Conservation (phyloP, 1,284 basidiomycete genomes). For the Fomitopsis palustris region DNA sequence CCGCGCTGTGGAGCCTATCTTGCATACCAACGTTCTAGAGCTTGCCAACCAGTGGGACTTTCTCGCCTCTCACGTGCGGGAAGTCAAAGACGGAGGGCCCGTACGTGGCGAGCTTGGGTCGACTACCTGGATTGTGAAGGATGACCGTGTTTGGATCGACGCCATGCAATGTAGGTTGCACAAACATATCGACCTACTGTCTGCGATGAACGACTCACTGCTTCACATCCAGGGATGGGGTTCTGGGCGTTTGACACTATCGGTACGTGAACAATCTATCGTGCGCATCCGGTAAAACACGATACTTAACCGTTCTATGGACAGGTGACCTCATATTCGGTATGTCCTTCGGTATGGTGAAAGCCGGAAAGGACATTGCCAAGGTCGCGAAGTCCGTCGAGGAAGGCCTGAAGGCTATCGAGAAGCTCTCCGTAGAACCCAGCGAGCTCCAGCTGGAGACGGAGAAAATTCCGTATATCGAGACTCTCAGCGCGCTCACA, state of each 20-base stretch:
- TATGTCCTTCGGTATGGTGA: slow-evolving; percentile 12
- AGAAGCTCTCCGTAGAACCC: neutral
- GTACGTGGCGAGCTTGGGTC: slow-evolving; percentile 56
- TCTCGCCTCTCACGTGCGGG: slow-evolving; percentile 38
- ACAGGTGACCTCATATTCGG: slow-evolving; percentile 43
- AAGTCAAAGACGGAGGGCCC: slow-evolving; percentile 1
- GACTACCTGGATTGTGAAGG: slow-evolving; percentile 51
- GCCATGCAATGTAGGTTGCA: slow-evolving; percentile 48
- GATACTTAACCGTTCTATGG: neutral
- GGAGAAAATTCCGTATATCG: slow-evolving; percentile 7
- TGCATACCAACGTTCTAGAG: slow-evolving; percentile 56
- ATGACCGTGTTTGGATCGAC: slow-evolving; percentile 65
- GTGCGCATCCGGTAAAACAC: neutral
- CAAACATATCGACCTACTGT: neutral
- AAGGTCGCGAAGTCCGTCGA: slow-evolving; percentile 4
- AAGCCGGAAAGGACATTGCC: slow-evolving; percentile 16
- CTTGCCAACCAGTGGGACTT: slow-evolving; percentile 72
- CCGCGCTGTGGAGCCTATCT: slow-evolving; percentile 71
- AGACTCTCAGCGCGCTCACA: slow-evolving; percentile 17
- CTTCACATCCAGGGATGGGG: slow-evolving; percentile 44
- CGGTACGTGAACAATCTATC: neutral
- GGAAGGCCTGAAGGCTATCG: slow-evolving; percentile 3
- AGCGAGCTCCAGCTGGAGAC: slow-evolving; percentile 7
- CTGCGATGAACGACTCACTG: too few species aligned
- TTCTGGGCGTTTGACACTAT: slow-evolving; percentile 43